These are phyloP conservation scores for sorghum (Sorghum bicolor) DNA, from an alignment of 176 grass and related monocot species.

Conservation along the genomic window Sorghum_bicolor_NCBIv3 NC_012870.2:4121501-4122000, in stretches of 20 bases:
- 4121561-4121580: too few species aligned
- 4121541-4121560: too few species aligned
- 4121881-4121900: background rate
- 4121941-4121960: constrained; percentile 1
- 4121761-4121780: background rate
- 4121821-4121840: background rate
- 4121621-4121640: too few species aligned
- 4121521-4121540: too few species aligned
- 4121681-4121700: background rate
- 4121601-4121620: too few species aligned
- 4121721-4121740: background rate
- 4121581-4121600: too few species aligned
- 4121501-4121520: too few species aligned
- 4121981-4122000: background rate
- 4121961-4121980: constrained; percentile 27
- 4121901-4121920: background rate
- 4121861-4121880: background rate
- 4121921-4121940: constrained; percentile 7
- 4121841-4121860: background rate
- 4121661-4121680: background rate
- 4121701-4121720: background rate
- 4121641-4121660: too few species aligned
- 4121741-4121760: background rate
- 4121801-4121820: background rate
- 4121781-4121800: constrained; percentile 7